Evolutionary conservation across 768 basidiomycete species (phyloP), one percentile per base, ranked within the genome.

Genomic region (Suillus lakei): DNA sequence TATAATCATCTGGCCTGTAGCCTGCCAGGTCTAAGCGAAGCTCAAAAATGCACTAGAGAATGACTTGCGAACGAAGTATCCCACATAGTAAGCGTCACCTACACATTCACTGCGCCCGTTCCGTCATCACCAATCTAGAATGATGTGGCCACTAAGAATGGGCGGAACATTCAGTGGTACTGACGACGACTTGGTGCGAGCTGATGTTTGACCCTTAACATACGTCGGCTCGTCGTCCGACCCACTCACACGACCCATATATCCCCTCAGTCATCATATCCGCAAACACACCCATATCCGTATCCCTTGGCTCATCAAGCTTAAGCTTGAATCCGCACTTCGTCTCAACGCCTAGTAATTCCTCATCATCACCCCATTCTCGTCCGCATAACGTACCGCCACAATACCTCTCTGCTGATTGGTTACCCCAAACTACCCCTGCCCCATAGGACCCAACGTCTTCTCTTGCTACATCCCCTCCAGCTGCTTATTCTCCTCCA

Each of bases 141-240:
- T n/a, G n/a, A n/a, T n/a, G n/a, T n/a, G n/a, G n/a, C n/a, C n/a
- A n/a, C n/a, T n/a, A n/a, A n/a, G n/a, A n/a, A n/a, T n/a, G n/a
- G n/a, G n/a, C n/a, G n/a, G n/a, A n/a, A n/a, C 26, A 21, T 36
- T 68, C 73, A 87, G 90, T 93, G 67, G 91, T 93, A 55, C 80
- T 93, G 18, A 95, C 92, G 23, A 91, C 90, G 18, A 83, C 92
- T 68, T 94, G 91, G 91, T 90, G 91, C 70, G 92, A 94, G 73
- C 84, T 94, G 43, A 84, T 91, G 82, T 87, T 88, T 61, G 91
- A 92, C 75, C 91, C 92, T 93, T 81, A 71, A 81, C 38, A 65
- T 84, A 58, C 80, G 81, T 41, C 76, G 83, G 63, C 76, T n/a
- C n/a, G n/a, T n/a, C n/a, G n/a, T n/a, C n/a, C 68, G 21, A 64